Evolutionary conservation across 495 filamentous ascomycete species (phyloP).

Genomic region (Xylaria scruposa): DNA sequence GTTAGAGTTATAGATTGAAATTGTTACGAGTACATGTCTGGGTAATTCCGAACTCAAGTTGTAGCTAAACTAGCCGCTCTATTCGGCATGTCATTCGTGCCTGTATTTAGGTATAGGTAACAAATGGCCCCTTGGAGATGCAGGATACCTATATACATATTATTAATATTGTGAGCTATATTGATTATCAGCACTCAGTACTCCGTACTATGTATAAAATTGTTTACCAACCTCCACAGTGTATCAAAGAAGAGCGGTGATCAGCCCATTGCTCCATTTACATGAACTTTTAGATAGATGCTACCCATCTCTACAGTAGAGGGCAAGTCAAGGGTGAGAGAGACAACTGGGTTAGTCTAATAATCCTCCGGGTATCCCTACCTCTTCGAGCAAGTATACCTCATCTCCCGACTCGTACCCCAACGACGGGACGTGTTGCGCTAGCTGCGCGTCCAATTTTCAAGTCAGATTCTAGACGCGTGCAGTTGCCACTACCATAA

Average conservation of each 20-base stretch:
- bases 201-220: neutral
- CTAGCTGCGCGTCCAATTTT: constrained; percentile 23
- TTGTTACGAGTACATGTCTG: neutral
- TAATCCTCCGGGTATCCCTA: constrained; percentile 25
- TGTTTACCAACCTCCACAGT: constrained; percentile 9
- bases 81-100: constrained; percentile 17
- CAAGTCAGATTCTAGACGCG: constrained; percentile 21
- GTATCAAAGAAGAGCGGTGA: constrained; percentile 9
- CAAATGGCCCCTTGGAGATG: constrained; percentile 14
- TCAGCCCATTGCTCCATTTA: constrained; percentile 21
- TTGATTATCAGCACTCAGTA: constrained; percentile 1
- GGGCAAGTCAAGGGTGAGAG: neutral
- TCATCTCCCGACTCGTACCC: constrained; percentile 8
- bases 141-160: neutral
- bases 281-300: constrained; percentile 4
- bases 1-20: constrained; percentile 1
- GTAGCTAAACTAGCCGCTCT: constrained; percentile 7
- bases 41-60: constrained; percentile 1
- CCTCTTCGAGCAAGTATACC: constrained; percentile 16
- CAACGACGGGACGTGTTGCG: constrained; percentile 11
- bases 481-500: neutral
- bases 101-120: constrained; percentile 9
- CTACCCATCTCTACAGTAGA: constrained; percentile 13
- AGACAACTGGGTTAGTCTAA: constrained; percentile 4
- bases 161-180: constrained; percentile 25